phyloP scores from a whole-genome alignment of 306 rosid species.

The Castanospermum australe region DNA sequence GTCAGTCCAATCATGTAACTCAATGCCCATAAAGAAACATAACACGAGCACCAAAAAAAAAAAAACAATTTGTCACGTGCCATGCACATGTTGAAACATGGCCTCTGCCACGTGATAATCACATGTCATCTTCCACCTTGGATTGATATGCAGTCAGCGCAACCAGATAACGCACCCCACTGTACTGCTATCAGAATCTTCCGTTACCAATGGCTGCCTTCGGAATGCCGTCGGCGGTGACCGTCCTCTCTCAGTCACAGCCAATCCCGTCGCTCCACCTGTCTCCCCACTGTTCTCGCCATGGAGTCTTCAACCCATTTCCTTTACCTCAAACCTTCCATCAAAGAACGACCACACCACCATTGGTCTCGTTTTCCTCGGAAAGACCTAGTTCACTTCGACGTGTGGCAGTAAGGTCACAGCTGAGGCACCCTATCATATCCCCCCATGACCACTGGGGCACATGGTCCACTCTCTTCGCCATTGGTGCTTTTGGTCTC shows the following conservation, averaged over 20 bases:
- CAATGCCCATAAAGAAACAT: no score
- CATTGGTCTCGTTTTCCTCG: not conserved
- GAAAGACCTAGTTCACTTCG: not conserved
- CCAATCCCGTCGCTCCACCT: not conserved
- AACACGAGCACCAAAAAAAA: no score
- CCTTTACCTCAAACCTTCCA: not conserved
- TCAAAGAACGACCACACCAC: not conserved
- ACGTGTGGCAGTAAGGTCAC: slow-evolving; percentile 30
- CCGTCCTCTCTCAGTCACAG: not conserved
- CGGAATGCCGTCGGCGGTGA: not conserved
- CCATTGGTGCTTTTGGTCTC: not conserved
- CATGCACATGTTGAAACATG: not conserved
- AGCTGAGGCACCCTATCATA: slow-evolving; percentile 30
- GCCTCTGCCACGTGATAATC: not conserved
- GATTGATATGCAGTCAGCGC: not conserved
- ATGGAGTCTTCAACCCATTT: not conserved
- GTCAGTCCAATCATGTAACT: no score
- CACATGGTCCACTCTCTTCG: slow-evolving; percentile 28
- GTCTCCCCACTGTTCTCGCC: not conserved
- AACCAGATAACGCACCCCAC: not conserved
- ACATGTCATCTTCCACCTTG: not conserved
- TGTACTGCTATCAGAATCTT: no score
- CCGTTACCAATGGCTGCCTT: slow-evolving; percentile 29
- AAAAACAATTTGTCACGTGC: not conserved
- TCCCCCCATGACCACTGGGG: slow-evolving; percentile 39